A percentile compares a stretch with the other conserved stretches of the same genome.
Conservation (phyloP, 2,329 filamentous ascomycete genomes). For the Malbranchea zuffiana region DNA sequence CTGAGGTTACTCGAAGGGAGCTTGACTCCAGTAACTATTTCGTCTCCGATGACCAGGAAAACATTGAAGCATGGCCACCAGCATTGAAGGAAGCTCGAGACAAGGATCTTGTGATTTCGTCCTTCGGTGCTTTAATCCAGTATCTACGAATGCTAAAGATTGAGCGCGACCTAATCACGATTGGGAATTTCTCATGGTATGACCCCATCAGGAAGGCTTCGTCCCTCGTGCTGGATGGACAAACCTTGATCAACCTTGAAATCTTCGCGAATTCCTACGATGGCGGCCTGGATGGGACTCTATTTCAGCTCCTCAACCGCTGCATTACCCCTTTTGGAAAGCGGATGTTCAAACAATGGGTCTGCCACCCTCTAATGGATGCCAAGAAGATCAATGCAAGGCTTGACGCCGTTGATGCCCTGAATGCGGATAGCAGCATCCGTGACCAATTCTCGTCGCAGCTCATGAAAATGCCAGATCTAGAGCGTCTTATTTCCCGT, state of each 20-base stretch:
- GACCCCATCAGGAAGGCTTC: constrained; percentile 84
- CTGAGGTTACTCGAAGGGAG: constrained; percentile 69
- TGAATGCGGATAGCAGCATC: constrained; percentile 70
- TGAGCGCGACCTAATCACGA: constrained; percentile 73
- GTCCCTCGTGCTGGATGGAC: constrained; percentile 83
- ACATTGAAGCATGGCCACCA: constrained; percentile 64
- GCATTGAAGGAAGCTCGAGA: constrained; percentile 59
- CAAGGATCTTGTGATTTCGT: constrained; percentile 78
- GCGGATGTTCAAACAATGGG: constrained; percentile 89
- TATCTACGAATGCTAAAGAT: constrained; percentile 82
- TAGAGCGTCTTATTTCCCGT: constrained; percentile 86
- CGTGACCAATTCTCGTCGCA: constrained; percentile 83
- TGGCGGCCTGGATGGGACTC: constrained; percentile 69
- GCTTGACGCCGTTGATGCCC: constrained; percentile 82
- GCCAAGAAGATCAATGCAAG: constrained; percentile 81
- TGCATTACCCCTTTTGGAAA: constrained; percentile 97
- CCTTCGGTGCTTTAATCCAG: constrained; percentile 76
- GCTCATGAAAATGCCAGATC: constrained; percentile 81
- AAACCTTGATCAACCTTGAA: constrained; percentile 96
- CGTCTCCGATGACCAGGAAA: constrained; percentile 44
- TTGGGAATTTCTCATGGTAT: constrained; percentile 85
- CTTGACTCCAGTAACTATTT: constrained; percentile 75
- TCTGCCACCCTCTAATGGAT: constrained; percentile 88
- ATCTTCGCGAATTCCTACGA: constrained; percentile 90
- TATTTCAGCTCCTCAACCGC: constrained; percentile 83